These are phyloP conservation scores for Arabidopsis hybrid DNA, from an alignment of 441 rosid species.

Conservation along the genomic window DNA sequence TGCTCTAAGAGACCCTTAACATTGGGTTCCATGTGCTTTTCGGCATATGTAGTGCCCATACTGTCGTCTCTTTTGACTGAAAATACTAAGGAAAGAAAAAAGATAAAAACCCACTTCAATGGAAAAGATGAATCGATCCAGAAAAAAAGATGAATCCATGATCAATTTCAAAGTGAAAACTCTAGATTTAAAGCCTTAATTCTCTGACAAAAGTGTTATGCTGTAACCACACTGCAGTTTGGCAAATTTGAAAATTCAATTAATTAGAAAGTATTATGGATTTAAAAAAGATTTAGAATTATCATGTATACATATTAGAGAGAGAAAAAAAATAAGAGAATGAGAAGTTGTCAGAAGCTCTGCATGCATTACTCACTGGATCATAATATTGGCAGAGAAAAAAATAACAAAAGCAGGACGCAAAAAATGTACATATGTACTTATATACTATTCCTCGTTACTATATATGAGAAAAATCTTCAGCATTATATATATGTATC, in stretches of 20 bases:
- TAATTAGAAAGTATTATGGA: background rate
- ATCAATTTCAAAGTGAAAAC: conserved; percentile 31
- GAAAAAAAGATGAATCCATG: conserved; percentile 25
- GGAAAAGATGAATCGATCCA: conserved; percentile 13
- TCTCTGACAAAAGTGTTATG: conserved; percentile 40
- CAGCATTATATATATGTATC: background rate
- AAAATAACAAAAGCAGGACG: conserved; percentile 34
- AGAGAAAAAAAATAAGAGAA: conserved; percentile 24
- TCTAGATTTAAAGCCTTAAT: conserved; percentile 23
- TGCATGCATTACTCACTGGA: conserved; percentile 52
- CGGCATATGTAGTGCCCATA: conserved; percentile 53
- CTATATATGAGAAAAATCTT: conserved; percentile 17
- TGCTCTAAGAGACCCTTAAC: conserved; percentile 51
- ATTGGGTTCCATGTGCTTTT: conserved; percentile 72
- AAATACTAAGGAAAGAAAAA: conserved; percentile 25
- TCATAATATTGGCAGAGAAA: conserved; percentile 41
- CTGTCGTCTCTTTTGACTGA: conserved; percentile 62
- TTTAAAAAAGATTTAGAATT: background rate
- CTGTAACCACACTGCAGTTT: conserved; percentile 33
- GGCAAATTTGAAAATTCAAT: background rate
- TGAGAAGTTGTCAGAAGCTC: conserved; percentile 43
- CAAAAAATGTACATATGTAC: conserved; percentile 36
- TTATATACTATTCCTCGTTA: conserved; percentile 37
- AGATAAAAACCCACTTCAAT: conserved; percentile 36
- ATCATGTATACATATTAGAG: background rate